Evolutionary conservation across 306 rosid species (phyloP).

Genomic region (Prunus kanzakura): DNA sequence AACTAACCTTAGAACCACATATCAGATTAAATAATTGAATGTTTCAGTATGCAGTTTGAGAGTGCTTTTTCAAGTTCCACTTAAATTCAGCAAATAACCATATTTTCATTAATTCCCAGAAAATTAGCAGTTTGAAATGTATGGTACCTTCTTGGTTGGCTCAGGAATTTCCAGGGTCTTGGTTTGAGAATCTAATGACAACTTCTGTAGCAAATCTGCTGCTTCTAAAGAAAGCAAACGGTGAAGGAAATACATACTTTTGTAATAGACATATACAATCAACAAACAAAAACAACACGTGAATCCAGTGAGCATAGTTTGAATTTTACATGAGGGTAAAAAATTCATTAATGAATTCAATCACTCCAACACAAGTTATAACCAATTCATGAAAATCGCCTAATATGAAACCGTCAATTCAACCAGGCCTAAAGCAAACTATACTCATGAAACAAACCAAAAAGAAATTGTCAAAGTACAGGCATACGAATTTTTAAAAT

Average conservation of each 20-base stretch:
- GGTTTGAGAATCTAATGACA: slow-evolving; percentile 71
- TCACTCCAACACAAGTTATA: background rate
- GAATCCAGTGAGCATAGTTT: background rate
- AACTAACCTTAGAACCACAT: background rate
- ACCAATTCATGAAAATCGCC: background rate
- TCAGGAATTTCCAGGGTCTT: slow-evolving; percentile 86
- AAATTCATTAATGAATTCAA: slow-evolving; percentile 1
- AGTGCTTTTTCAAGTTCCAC: background rate
- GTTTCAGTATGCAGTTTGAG: background rate
- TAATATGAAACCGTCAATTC: background rate
- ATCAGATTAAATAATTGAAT: background rate
- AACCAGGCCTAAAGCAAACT: background rate
- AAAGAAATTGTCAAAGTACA: background rate
- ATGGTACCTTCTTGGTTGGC: slow-evolving; percentile 69
- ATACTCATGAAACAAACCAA: background rate
- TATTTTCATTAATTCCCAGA: background rate
- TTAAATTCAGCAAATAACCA: background rate
- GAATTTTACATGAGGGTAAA: background rate
- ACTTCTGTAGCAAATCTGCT: slow-evolving; percentile 83
- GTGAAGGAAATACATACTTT: slow-evolving; percentile 52
- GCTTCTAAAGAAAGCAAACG: slow-evolving; percentile 50
- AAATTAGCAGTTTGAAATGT: background rate
- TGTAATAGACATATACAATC: background rate
- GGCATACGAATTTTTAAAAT: background rate
- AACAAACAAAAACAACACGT: background rate